These are phyloP conservation scores for Cantharellus cinnabarinus DNA, from an alignment of 768 basidiomycete species.

Conservation along the genomic window DNA sequence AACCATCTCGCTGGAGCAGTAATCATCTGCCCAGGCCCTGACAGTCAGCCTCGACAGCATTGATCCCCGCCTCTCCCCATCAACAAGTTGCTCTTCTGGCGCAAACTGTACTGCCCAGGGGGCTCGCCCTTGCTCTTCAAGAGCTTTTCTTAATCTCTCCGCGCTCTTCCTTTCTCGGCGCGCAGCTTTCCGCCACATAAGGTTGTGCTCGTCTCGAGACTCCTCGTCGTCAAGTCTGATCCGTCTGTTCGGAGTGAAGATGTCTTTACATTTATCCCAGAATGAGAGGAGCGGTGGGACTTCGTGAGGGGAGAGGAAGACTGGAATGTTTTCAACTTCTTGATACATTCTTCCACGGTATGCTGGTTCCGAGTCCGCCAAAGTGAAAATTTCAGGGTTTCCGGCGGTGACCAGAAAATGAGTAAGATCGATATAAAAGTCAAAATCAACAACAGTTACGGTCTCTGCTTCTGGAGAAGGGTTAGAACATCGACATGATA, in stretches of 20 bases:
- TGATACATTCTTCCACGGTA: conserved; percentile 42
- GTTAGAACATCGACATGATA: not conserved
- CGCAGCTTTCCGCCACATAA: not conserved
- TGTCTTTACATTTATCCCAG: too few relatives aligned
- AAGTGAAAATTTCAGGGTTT: conserved; percentile 32
- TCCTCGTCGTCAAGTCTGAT: not conserved
- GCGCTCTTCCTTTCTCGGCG: not conserved
- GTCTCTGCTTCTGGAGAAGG: conserved; percentile 30
- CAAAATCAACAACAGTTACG: conserved; percentile 44
- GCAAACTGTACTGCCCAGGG: too few relatives aligned
- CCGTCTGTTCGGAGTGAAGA: not conserved
- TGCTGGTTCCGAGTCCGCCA: conserved; percentile 40
- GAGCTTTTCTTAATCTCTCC: not conserved
- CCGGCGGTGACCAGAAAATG: conserved; percentile 15
- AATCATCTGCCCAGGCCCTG: conserved; percentile 67
- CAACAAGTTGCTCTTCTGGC: too few relatives aligned
- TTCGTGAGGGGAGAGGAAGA: not conserved
- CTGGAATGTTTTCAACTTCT: conserved; percentile 27
- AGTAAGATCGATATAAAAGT: conserved; percentile 40
- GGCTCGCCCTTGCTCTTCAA: too few relatives aligned
- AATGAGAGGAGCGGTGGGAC: too few relatives aligned
- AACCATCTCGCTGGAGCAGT: conserved; percentile 45
- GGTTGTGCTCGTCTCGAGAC: not conserved
- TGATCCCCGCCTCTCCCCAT: not conserved
- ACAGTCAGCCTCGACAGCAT: conserved; percentile 13